Evolutionary conservation across 768 basidiomycete species (phyloP), one percentile per base, ranked within the genome.

Genomic region (Imleria badia): DNA sequence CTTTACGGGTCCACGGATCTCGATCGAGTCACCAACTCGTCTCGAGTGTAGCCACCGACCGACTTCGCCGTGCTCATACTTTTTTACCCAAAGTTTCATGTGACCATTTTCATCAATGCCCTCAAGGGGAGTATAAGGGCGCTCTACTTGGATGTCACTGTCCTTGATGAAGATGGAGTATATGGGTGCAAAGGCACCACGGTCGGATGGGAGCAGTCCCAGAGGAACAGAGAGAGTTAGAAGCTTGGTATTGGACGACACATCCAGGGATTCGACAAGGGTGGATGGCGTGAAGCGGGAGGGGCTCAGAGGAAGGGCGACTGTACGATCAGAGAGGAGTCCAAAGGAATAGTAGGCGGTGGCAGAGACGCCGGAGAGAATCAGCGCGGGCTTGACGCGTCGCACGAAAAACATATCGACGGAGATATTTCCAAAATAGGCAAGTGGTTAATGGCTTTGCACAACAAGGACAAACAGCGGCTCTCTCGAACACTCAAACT

Each of bases 91-190:
- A 48, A 94, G 82, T 35, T 74, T 74, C 76, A 94, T 85, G 43
- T 75, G 73, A 0, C 90, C 89, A 12, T 83, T 66, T 49, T 78
- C 72, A 48, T 87, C 85, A 22, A 91, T 73, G 20, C 91, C 86
- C 56, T 84, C 77, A 45, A 94, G 72, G 5, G 91, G 91, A 6
- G 92, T 94, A 65, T 93, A 94, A 13, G 89, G 85, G 50, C 91
- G 73, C 64, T 94, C 91, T 31, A 93, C 88, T 70, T 93, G 91
- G 20, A 94, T 91, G 61, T 92, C 91, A 58, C 87, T 86, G 66
- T 94, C 89, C 66, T 93, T 94, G 66, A 93, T 76, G 68, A 78
- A 93, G 13, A 94, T 73, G 36, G 89, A 88, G 81, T 84, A 93
- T 54, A 91, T 82, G 78, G 81, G 55, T 55, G 56, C 51, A 73